phyloP scores from a whole-genome alignment of 2,329 filamentous ascomycete species.

The Hypoxylon sp. region DNA sequence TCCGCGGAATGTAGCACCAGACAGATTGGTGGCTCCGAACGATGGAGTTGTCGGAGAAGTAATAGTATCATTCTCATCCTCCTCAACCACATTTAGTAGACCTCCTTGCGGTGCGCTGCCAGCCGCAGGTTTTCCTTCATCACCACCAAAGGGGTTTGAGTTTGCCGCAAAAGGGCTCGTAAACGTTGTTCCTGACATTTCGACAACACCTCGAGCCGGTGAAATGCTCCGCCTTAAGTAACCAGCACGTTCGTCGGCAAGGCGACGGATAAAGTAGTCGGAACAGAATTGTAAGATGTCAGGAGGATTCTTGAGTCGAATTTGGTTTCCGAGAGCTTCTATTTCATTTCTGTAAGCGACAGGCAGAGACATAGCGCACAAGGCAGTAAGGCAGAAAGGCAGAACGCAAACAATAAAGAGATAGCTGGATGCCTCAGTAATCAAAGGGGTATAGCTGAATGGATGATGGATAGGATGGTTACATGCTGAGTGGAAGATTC shows the following conservation, averaged over 20 bases:
- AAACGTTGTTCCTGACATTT: conserved; percentile 79
- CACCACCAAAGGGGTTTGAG: conserved; percentile 76
- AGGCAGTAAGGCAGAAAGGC: conserved; percentile 11
- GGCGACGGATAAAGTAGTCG: conserved; percentile 71
- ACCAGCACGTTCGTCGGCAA: conserved; percentile 70
- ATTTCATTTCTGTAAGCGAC: conserved; percentile 68
- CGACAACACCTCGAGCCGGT: conserved; percentile 39
- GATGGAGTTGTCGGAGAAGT: conserved; percentile 75
- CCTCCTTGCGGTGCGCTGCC: conserved; percentile 53
- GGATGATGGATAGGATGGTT: not conserved
- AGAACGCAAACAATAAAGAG: conserved; percentile 10
- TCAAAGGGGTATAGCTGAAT: not conserved
- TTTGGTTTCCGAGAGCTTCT: conserved; percentile 68
- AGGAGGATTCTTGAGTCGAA: conserved; percentile 64
- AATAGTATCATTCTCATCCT: conserved; percentile 81
- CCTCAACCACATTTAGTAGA: conserved; percentile 73
- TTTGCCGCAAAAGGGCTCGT: conserved; percentile 74
- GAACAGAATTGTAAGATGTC: conserved; percentile 76
- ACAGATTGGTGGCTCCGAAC: conserved; percentile 57
- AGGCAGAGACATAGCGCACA: conserved; percentile 55
- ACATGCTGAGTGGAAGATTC: conserved; percentile 1
- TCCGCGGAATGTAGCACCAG: conserved; percentile 57
- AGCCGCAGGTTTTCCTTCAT: conserved; percentile 53
- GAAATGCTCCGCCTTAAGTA: conserved; percentile 48
- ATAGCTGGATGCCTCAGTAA: conserved; percentile 16